Percentiles rank a stretch among this genome's conserved stretches.
Evolutionary conservation across 2,329 filamentous ascomycete species (phyloP).

Genomic region (Colletotrichum noveboracense): DNA sequence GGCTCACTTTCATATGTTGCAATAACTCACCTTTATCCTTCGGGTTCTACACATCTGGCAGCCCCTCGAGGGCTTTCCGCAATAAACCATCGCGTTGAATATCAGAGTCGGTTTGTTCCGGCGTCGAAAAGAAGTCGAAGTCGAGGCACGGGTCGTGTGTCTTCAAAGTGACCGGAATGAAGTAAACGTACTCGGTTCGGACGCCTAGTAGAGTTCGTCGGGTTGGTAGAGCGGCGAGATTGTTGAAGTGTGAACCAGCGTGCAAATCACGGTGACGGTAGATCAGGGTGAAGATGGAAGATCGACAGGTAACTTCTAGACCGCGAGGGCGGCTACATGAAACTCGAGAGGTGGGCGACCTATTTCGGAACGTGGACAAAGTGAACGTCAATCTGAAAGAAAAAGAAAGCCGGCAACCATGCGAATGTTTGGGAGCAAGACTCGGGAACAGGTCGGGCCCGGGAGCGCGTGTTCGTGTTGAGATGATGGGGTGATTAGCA

Average conservation of each 20-base stretch:
- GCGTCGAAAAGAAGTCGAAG: background rate
- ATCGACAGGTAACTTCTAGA: background rate
- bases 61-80: conserved; percentile 69
- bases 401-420: background rate
- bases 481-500: background rate
- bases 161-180: background rate
- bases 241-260: background rate
- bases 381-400: background rate
- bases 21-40: conserved; percentile 70
- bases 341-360: background rate
- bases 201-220: background rate
- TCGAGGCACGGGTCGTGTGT: background rate
- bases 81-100: conserved; percentile 61
- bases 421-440: background rate
- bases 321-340: background rate
- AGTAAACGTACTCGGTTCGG: background rate
- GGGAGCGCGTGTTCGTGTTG: conserved; percentile 12
- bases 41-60: conserved; percentile 78
- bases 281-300: background rate
- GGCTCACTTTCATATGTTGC: background rate
- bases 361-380: background rate
- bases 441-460: background rate
- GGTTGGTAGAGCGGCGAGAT: background rate
- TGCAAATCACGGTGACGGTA: background rate
- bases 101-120: background rate